Evolutionary conservation across 2,329 filamentous ascomycete genomes (phyloP), one percentile per base, ranked within the genome.

Genomic region (Arthrobotrys entomopaga): DNA sequence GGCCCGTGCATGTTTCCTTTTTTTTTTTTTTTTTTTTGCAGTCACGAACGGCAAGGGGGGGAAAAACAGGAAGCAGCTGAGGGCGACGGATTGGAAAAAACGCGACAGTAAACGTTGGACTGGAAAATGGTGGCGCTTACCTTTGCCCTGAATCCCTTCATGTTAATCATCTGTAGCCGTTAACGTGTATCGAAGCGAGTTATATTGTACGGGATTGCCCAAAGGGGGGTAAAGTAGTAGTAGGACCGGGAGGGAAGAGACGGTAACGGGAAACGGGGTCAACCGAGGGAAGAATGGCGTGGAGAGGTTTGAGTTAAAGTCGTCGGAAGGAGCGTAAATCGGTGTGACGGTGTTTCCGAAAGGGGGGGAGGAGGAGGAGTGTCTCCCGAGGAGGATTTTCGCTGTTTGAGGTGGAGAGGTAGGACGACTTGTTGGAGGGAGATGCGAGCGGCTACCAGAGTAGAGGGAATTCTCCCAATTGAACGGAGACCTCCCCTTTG

Each of bases 401-500:
- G 56, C 53, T 38, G 46, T 26, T 43, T 13, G 11, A 16, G 40
- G 40, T 43, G 40, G 40, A 16, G 11, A 16, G 11, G 40, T 10
- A 38, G 61, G 61, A 38, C 48, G 24, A n/a, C 24, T 7, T 26
- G 24, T 42, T 74, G 34, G 3, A 57, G 38, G 56, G 70, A 63
- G 57, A 64, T 52, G 61, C 53, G 15, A 49, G 48, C 52, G 60
- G 57, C 50, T 58, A 58, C 42, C 57, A 64, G 43, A 46, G 46
- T 16, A 66, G 70, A 56, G 70, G 69, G 63, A 63, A 66, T 67
- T 48, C 70, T 40, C 70, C 70, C 70, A 74, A 74, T 74, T 63
- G 70, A 74, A 56, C 24, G 24, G 24, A 26, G 24, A 26, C 50
- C 24, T n/a, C 24, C 24, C 24, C 7, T 26, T 26, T 3, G 24